These are phyloP conservation scores for Coniella vitis DNA, from an alignment of 2,329 filamentous ascomycete genomes.

Conservation along the genomic window DNA sequence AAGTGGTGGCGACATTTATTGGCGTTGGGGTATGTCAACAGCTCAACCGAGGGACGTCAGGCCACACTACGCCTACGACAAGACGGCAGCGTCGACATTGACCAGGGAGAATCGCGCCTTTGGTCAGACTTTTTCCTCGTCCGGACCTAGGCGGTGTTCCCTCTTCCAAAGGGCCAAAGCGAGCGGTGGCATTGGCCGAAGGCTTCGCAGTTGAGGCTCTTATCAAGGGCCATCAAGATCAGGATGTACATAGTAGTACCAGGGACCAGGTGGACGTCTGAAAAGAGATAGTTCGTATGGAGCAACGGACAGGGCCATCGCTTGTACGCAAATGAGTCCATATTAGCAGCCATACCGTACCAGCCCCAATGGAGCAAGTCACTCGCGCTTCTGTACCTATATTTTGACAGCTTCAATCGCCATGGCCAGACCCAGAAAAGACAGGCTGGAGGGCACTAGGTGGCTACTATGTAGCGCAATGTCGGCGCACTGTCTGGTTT, in stretches of 20 bases:
- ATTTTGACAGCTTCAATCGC: no score
- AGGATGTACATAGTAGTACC: no score
- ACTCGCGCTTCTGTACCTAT: background rate
- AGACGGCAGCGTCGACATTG: slow-evolving; percentile 1
- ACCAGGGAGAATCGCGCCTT: slow-evolving; percentile 3
- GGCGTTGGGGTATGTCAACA: no score
- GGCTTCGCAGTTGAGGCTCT: background rate
- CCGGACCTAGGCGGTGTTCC: background rate
- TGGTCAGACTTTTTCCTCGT: background rate
- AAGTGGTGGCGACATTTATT: no score
- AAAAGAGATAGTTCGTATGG: no score
- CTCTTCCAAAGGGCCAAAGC: background rate
- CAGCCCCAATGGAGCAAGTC: no score
- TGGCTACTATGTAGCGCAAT: no score
- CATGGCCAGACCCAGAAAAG: background rate
- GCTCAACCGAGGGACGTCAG: background rate
- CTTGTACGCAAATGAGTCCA: no score
- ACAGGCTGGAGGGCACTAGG: background rate
- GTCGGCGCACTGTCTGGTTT: slow-evolving; percentile 18
- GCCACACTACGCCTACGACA: background rate
- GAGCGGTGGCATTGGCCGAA: background rate
- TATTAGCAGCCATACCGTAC: no score
- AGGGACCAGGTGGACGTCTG: no score
- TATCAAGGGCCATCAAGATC: background rate
- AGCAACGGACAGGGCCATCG: no score